These are phyloP conservation scores for Nakaseomyces sp. DNA, from an alignment of 1,139 yeast genomes.

Conservation along the genomic window DNA sequence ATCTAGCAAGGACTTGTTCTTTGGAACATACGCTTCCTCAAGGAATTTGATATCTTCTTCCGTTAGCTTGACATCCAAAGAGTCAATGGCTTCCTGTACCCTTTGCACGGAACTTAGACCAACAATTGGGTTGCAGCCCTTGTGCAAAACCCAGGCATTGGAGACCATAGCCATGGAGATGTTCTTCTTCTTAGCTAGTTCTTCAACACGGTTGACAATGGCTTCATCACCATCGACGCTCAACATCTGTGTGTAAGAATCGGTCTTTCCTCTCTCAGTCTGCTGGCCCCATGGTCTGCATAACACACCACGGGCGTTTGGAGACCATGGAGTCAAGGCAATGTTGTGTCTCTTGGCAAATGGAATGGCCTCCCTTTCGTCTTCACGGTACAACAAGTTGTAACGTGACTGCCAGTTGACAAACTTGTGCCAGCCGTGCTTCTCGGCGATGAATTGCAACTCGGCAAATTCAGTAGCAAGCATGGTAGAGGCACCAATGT, in stretches of 20 bases:
- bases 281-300: conserved; percentile 33
- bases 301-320: conserved; percentile 40
- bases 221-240: conserved; percentile 18
- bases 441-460: conserved; percentile 39
- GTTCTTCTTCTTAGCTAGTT: conserved; percentile 38
- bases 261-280: conserved; percentile 14
- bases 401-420: conserved; percentile 44
- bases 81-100: conserved; percentile 43
- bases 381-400: conserved; percentile 42
- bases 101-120: conserved; percentile 43
- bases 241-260: conserved; percentile 11
- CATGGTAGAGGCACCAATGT: conserved; percentile 45
- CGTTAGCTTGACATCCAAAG: conserved; percentile 37
- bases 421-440: conserved; percentile 39
- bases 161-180: conserved; percentile 46
- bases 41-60: conserved; percentile 39
- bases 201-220: conserved; percentile 43
- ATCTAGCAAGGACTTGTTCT: conserved; percentile 2
- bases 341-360: conserved; percentile 32
- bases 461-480: conserved; percentile 37
- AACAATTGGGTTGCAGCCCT: conserved; percentile 45
- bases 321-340: conserved; percentile 44
- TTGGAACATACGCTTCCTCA: conserved; percentile 41
- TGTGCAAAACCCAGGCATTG: conserved; percentile 44
- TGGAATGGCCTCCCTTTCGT: conserved; percentile 42